These are phyloP conservation scores for Paraphysoderma sedebokerense DNA, from an alignment of 371 early-diverging fungal species.

Conservation along the genomic window DNA sequence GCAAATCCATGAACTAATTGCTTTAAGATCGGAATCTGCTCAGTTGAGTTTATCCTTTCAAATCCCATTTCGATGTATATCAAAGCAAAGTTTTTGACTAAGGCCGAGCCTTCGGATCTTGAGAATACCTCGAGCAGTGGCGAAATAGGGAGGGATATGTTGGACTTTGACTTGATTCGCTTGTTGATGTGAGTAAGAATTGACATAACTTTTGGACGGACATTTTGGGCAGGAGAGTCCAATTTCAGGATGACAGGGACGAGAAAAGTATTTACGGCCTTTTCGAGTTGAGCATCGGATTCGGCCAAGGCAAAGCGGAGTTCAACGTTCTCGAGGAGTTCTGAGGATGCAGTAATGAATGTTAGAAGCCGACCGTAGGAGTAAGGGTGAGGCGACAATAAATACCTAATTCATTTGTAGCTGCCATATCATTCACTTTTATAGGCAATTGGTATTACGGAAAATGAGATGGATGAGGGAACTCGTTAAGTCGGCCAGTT, in stretches of 20 bases:
- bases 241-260: constrained; percentile 60
- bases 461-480: too few species aligned
- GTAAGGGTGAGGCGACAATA: too few species aligned
- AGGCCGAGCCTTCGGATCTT: constrained; percentile 15
- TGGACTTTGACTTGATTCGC: constrained; percentile 40
- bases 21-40: not conserved
- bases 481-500: too few species aligned
- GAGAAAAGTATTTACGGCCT: constrained; percentile 42
- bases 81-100: constrained; percentile 50
- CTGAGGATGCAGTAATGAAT: too few species aligned
- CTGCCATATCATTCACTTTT: too few species aligned
- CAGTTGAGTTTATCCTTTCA: too few species aligned
- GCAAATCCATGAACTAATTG: too few species aligned
- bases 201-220: constrained; percentile 35
- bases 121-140: constrained; percentile 31
- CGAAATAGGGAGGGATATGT: constrained; percentile 40
- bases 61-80: constrained; percentile 60
- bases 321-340: constrained; percentile 62
- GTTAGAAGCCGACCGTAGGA: too few species aligned
- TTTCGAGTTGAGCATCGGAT: constrained; percentile 53
- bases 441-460: too few species aligned
- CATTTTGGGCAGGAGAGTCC: constrained; percentile 19
- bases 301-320: constrained; percentile 67
- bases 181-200: constrained; percentile 67
- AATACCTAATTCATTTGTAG: too few species aligned